phyloP scores from a whole-genome alignment of 2,329 filamentous ascomycete genomes.

The Colletotrichum sp. region DNA sequence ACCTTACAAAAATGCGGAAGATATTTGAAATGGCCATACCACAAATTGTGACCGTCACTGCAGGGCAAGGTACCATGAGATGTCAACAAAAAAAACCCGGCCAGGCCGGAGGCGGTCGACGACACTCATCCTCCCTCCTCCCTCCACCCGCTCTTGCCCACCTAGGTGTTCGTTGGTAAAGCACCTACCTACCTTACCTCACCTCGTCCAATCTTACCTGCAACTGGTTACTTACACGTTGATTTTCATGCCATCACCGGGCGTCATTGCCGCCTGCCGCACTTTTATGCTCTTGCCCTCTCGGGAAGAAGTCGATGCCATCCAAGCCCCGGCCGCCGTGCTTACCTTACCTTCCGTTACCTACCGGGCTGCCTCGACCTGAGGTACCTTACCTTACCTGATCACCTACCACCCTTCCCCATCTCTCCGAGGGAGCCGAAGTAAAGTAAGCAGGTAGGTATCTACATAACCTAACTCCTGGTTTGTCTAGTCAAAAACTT shows the following conservation, averaged over 20 bases:
- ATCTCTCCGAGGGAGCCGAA: not conserved
- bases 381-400: not conserved
- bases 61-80: not conserved
- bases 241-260: not conserved
- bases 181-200: not conserved
- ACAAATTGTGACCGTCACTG: not conserved
- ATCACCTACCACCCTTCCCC: not conserved
- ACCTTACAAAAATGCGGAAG: not conserved
- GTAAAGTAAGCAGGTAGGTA: not conserved
- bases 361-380: too few species aligned
- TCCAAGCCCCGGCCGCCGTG: not conserved
- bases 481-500: slow-evolving; percentile 28
- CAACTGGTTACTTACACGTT: not conserved
- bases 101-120: not conserved
- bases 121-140: not conserved
- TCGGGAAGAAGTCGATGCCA: not conserved
- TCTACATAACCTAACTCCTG: not conserved
- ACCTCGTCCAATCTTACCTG: not conserved
- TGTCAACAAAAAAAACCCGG: not conserved
- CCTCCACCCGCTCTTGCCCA: not conserved
- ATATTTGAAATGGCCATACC: not conserved
- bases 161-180: not conserved
- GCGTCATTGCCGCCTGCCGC: not conserved
- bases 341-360: not conserved
- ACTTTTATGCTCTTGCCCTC: not conserved